Conservation (phyloP, 306 rosid genomes). For the Citrullus mucosospermus region DNA sequence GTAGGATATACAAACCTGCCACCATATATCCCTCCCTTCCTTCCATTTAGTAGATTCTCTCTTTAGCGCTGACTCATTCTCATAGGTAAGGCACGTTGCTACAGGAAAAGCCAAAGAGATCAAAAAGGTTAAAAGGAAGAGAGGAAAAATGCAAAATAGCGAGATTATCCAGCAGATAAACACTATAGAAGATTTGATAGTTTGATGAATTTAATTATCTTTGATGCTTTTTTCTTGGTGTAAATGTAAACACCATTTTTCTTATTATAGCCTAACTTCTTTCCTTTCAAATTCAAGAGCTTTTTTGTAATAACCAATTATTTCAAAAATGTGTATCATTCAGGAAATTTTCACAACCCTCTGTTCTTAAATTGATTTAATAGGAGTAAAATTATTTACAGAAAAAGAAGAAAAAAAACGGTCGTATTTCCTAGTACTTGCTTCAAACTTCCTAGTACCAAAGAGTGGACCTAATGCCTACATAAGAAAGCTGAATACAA, state of each 20-base stretch:
- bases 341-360: not conserved
- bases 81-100: conserved; percentile 71
- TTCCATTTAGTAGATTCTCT: conserved; percentile 69
- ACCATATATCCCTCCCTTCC: conserved; percentile 83
- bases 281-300: not conserved
- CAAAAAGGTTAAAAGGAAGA: conserved; percentile 7
- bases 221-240: too few species aligned
- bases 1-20: conserved; percentile 68
- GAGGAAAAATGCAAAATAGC: conserved; percentile 1
- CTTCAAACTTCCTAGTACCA: not conserved
- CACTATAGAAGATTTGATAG: not conserved
- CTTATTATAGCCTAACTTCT: too few species aligned
- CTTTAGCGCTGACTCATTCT: conserved; percentile 47
- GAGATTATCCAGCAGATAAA: not conserved
- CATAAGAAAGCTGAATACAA: not conserved
- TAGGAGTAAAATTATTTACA: not conserved
- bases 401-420: not conserved
- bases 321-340: not conserved
- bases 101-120: conserved; percentile 10
- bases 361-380: not conserved
- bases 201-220: too few species aligned
- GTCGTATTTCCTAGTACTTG: not conserved
- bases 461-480: not conserved
- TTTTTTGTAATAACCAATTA: not conserved
- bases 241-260: too few species aligned